Conservation (phyloP, 192 early-diverging fungal species). For the Linnemannia hyalina region DNA sequence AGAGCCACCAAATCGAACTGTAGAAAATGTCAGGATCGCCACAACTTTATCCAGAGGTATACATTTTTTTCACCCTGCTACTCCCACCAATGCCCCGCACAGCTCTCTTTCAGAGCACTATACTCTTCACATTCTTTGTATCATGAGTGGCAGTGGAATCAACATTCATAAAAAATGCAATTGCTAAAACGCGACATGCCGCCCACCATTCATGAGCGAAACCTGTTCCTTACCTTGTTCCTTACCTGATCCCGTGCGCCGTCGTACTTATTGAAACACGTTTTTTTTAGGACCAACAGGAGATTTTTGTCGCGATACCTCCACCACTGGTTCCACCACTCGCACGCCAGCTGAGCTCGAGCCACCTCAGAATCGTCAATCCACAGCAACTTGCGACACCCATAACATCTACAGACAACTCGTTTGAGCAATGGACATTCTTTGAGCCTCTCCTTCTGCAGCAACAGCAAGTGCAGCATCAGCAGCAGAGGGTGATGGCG, state of each 20-base stretch:
- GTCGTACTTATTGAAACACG: background rate
- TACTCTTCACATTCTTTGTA: background rate
- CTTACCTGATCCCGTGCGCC: background rate
- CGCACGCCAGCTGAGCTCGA: conserved; percentile 24
- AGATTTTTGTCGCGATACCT: conserved; percentile 36
- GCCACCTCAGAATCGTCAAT: background rate
- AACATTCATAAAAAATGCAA: background rate
- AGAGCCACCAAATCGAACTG: no score
- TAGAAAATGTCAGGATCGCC: conserved; percentile 10
- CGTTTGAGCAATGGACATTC: conserved; percentile 20
- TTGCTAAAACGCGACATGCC: no score
- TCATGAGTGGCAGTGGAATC: background rate
- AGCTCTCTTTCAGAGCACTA: background rate
- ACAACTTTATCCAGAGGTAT: conserved; percentile 15
- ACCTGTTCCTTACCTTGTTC: background rate
- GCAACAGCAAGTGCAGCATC: background rate
- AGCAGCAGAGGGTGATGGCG: background rate
- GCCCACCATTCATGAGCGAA: background rate
- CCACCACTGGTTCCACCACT: conserved; percentile 35
- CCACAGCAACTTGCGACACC: conserved; percentile 31
- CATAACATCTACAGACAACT: conserved; percentile 12
- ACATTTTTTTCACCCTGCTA: background rate
- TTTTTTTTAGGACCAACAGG: conserved; percentile 7
- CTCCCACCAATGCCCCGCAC: background rate
- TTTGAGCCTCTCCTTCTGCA: background rate